Evolutionary conservation across 2,329 filamentous ascomycete species (phyloP), one percentile per base, ranked within the genome.

Genomic region (Metarhizium album): DNA sequence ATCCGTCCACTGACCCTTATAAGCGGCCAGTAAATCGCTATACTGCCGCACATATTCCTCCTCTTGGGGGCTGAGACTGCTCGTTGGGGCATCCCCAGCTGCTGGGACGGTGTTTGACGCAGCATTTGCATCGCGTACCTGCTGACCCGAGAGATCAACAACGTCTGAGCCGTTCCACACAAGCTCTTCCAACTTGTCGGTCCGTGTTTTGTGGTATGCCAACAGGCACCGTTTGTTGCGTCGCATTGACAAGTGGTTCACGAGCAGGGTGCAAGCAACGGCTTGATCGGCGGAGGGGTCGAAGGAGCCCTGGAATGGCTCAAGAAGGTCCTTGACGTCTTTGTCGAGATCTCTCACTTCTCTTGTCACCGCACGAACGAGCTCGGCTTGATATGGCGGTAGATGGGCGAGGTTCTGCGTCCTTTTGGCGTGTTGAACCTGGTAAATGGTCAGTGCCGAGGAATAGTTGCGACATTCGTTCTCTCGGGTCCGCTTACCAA

Each of bases 1-100:
- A 65, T 98, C 93, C 20, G 91, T 97, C 91, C 91, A 98, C 62
- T 95, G 90, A 1, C 93, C 93, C 67, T 98, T 98, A 69, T 94
- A 96, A 2, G 90, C 88, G n/a, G 91, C 89, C 50, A 98, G 72
- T 57, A 98, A 74, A 62, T 98, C 90, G 57, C 86, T 84, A 64
- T 96, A 98, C 62, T 90, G 85, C 53, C 91, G 79, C 52, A 95
- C 87, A 63, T 96, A 98, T 60, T 97, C 93, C 67, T 96, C 90
- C 67, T 98, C 93, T 65, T 97, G 91, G 0, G 93, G 90, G 60
- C 90, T 95, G 53, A 97, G 72, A 61, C 87, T 91, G 71, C 84
- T 91, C 53, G 82, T 82, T 22, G 70, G 72, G 27, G 69, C 72
- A 50, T 80, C 75, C 9, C 69, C 71, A 52, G 70, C 69, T 22